phyloP scores from a whole-genome alignment of 164 flowering plant genomes.

The Umbellularia californica region DNA sequence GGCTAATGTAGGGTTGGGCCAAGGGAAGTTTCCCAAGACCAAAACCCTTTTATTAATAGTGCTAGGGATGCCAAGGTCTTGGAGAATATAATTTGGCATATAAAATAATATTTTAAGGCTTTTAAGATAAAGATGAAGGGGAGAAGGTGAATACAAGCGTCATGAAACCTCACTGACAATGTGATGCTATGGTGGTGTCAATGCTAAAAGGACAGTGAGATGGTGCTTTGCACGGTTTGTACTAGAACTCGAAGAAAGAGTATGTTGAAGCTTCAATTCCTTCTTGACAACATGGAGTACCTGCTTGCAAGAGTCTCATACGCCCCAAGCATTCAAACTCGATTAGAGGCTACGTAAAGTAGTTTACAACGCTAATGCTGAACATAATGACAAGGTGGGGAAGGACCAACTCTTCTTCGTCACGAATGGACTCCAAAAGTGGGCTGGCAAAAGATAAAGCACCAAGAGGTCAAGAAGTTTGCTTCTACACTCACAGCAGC shows the following conservation, averaged over 20 bases:
- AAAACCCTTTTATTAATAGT: neutral
- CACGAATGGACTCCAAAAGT: neutral
- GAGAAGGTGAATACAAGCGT: neutral
- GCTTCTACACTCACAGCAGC: neutral
- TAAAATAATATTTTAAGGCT: neutral
- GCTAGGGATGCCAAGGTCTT: neutral
- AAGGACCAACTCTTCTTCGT: neutral
- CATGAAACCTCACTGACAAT: neutral
- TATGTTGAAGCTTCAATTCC: slow-evolving; percentile 4
- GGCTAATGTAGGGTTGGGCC: too few relatives aligned
- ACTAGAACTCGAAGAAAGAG: neutral
- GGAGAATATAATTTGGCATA: neutral
- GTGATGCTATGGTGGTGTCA: neutral
- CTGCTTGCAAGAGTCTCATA: neutral
- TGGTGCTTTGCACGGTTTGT: neutral
- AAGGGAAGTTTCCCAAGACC: too few relatives aligned
- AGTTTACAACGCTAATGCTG: neutral
- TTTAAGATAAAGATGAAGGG: neutral
- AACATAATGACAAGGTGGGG: neutral
- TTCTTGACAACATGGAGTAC: neutral
- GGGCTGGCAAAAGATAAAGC: neutral
- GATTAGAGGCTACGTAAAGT: neutral
- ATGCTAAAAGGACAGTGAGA: neutral
- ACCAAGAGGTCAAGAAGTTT: neutral
- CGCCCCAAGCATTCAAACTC: neutral